Conservation (phyloP, 805 yeast species). For the Saccharomyces paradoxus region DNA sequence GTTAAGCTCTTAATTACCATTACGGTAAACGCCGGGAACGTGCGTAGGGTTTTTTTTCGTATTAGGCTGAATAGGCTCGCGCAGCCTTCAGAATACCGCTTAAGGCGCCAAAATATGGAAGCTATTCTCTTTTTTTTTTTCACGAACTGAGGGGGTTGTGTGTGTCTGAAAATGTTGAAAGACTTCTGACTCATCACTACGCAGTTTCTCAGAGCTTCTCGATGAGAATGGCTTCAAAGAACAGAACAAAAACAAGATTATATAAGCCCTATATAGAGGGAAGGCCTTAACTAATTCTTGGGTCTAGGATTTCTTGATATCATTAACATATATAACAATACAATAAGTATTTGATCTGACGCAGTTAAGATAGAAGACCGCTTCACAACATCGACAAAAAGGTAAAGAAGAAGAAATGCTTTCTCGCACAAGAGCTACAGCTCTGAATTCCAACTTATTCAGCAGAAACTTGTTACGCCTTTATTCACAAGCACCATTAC, state of each 20-base stretch:
- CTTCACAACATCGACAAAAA: background rate
- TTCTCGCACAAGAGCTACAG: slow-evolving; percentile 1
- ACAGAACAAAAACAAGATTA: background rate
- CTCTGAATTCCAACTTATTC: background rate
- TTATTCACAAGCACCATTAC: slow-evolving; percentile 34
- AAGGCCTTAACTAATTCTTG: background rate
- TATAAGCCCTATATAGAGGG: background rate
- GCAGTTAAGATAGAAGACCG: background rate
- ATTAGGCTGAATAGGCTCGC: background rate
- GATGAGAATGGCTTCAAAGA: background rate
- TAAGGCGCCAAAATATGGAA: background rate
- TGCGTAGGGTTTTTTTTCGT: background rate
- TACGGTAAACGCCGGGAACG: background rate
- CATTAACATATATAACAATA: background rate
- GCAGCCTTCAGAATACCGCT: background rate
- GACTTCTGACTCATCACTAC: background rate
- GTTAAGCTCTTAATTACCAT: background rate
- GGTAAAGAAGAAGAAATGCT: slow-evolving; percentile 2
- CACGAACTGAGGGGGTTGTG: background rate
- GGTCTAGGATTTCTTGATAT: background rate
- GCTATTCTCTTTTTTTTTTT: background rate
- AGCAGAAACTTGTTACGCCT: slow-evolving; percentile 6
- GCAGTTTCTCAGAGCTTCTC: background rate
- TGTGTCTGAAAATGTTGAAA: background rate
- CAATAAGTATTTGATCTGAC: background rate